Evolutionary conservation across 2,329 filamentous ascomycete genomes (phyloP).

Genomic region (Trichoderma citrinoviride): DNA sequence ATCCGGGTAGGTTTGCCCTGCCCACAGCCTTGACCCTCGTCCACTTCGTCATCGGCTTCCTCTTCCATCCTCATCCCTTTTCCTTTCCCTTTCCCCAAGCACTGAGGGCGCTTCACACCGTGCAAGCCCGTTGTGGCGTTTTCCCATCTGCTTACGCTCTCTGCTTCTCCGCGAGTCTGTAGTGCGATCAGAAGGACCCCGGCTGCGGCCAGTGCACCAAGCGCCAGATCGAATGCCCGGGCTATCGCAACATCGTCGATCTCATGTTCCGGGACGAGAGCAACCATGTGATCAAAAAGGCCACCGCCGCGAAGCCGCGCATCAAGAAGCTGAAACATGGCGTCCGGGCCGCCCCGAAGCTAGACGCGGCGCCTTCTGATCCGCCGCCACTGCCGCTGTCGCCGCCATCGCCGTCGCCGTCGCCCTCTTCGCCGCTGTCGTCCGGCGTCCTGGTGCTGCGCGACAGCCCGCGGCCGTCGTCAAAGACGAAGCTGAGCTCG

Average conservation of each 20-base stretch:
- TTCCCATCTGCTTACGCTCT: conserved; percentile 1
- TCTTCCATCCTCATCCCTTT: not conserved
- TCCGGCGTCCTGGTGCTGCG: conserved; percentile 9
- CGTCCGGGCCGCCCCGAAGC: conserved; percentile 9
- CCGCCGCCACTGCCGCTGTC: not conserved
- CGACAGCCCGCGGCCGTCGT: not conserved
- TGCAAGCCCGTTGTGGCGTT: not conserved
- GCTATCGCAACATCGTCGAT: conserved; percentile 55
- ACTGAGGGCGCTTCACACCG: not conserved
- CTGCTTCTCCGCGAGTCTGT: not conserved
- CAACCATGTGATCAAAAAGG: conserved; percentile 54
- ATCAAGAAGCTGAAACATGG: conserved; percentile 28
- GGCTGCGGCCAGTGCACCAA: conserved; percentile 56
- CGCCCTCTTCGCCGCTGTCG: not conserved
- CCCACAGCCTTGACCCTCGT: not conserved
- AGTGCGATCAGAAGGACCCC: conserved; percentile 54
- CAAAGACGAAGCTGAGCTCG: not conserved
- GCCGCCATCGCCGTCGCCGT: too few relatives aligned
- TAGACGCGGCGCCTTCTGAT: conserved; percentile 7
- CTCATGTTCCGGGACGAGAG: conserved; percentile 59
- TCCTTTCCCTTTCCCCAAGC: not conserved
- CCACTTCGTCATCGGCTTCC: not conserved
- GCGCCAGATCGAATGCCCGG: conserved; percentile 51
- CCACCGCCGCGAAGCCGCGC: conserved; percentile 35
- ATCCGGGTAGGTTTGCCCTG: conserved; percentile 47